A percentile compares a stretch with the other conserved stretches of the same genome.
phyloP scores from a whole-genome alignment of 2,329 filamentous ascomycete genomes.

The Lachnum nothofagi region DNA sequence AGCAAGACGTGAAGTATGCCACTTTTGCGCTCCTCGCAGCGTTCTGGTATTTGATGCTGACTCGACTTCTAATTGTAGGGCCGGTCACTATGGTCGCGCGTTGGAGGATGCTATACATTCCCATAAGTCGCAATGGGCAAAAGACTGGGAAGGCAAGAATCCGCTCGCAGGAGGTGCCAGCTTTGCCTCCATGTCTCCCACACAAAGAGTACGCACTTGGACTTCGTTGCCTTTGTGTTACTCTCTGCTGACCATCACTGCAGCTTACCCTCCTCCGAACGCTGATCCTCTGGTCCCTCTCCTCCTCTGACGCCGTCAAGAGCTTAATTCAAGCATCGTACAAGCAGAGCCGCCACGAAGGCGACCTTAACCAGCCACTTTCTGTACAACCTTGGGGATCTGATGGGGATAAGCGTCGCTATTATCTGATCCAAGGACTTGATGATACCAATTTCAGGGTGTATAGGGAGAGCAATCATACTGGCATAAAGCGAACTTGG shows the following conservation, averaged over 20 bases:
- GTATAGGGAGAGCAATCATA: slow-evolving; percentile 87
- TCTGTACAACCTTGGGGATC: slow-evolving; percentile 87
- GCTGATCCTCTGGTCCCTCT: slow-evolving; percentile 81
- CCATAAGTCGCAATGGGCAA: slow-evolving; percentile 84
- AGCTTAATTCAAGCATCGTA: slow-evolving; percentile 79
- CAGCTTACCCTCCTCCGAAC: slow-evolving; percentile 80
- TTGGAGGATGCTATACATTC: slow-evolving; percentile 86
- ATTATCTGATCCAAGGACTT: slow-evolving; percentile 87
- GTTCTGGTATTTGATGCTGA: slow-evolving; percentile 11
- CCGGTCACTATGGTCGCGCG: slow-evolving; percentile 86
- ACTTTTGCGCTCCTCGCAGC: slow-evolving; percentile 1
- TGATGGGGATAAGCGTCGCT: slow-evolving; percentile 85
- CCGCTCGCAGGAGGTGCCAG: slow-evolving; percentile 74
- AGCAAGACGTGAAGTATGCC: slow-evolving; percentile 96
- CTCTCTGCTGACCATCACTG: slow-evolving; percentile 10
- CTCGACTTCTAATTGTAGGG: slow-evolving; percentile 47
- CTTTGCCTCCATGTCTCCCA: slow-evolving; percentile 77
- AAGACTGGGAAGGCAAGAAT: slow-evolving; percentile 75
- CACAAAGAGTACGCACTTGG: slow-evolving; percentile 62
- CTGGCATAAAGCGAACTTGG: slow-evolving; percentile 73
- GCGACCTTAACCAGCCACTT: slow-evolving; percentile 75
- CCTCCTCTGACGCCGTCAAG: slow-evolving; percentile 79
- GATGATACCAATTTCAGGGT: slow-evolving; percentile 92
- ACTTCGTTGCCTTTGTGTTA: neutral
- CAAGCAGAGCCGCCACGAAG: slow-evolving; percentile 77